Conservation (phyloP, 108 stramenopile genomes). For the Fragilaria crotonensis region DNA sequence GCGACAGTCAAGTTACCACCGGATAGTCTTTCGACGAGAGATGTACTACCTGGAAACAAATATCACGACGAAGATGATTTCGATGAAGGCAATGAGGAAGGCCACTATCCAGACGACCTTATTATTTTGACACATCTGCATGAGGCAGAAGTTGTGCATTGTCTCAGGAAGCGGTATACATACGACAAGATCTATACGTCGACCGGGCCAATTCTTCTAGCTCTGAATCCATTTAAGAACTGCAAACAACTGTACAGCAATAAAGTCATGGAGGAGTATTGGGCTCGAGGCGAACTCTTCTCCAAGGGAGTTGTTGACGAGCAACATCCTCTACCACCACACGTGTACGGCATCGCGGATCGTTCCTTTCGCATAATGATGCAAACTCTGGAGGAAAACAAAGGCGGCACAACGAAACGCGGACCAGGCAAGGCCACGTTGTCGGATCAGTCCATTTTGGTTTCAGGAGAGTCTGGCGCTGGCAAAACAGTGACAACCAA, state of each 20-base stretch:
- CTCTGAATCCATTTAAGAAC: slow-evolving; percentile 83
- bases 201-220: slow-evolving; percentile 81
- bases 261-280: slow-evolving; percentile 40
- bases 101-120: slow-evolving; percentile 38
- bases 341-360: slow-evolving; percentile 81
- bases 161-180: slow-evolving; percentile 47
- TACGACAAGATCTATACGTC: slow-evolving; percentile 72
- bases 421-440: not conserved
- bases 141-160: slow-evolving; percentile 67
- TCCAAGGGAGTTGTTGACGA: slow-evolving; percentile 10
- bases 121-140: slow-evolving; percentile 51
- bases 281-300: slow-evolving; percentile 25
- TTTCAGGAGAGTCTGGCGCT: slow-evolving; percentile 45
- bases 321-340: slow-evolving; percentile 37
- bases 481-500: slow-evolving; percentile 59
- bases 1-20: not conserved
- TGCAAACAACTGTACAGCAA: slow-evolving; percentile 36
- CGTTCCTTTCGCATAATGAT: slow-evolving; percentile 66
- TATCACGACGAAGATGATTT: slow-evolving; percentile 9
- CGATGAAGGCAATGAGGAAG: slow-evolving; percentile 13
- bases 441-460: slow-evolving; percentile 40
- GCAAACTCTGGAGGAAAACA: slow-evolving; percentile 41
- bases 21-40: not conserved
- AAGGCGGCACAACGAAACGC: slow-evolving; percentile 6
- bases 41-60: slow-evolving; percentile 1